Evolutionary conservation across 1,284 basidiomycete genomes (phyloP).

Genomic region (Rhodotorula mucilaginosa): DNA sequence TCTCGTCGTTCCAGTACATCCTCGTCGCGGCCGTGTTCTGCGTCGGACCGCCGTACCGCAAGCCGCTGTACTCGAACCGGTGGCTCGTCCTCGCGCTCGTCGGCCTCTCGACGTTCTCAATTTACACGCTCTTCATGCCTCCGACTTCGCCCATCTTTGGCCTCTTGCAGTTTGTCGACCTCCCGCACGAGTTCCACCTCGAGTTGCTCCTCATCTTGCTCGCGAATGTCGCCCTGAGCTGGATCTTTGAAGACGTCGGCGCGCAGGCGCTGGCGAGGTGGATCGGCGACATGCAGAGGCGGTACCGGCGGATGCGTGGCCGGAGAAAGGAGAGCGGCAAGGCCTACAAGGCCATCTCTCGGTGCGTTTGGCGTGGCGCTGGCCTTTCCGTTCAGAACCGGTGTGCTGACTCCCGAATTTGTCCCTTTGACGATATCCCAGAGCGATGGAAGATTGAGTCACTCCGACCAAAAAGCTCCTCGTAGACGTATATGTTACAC

Average conservation of each 20-base stretch:
- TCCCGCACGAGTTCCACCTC: constrained; percentile 69
- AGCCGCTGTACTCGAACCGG: constrained; percentile 91
- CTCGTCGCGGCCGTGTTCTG: constrained; percentile 94
- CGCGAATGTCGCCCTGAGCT: constrained; percentile 69
- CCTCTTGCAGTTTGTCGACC: constrained; percentile 72
- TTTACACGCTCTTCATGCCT: constrained; percentile 66
- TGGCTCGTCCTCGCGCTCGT: constrained; percentile 69
- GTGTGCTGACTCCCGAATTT: constrained; percentile 7
- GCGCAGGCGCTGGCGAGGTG: constrained; percentile 33
- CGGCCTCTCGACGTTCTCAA: constrained; percentile 66
- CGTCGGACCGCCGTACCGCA: constrained; percentile 94
- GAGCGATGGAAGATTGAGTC: constrained; percentile 15
- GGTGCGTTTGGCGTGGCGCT: constrained; percentile 50
- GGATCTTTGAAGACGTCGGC: constrained; percentile 64
- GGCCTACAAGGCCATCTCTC: constrained; percentile 56
- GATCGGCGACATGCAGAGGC: constrained; percentile 37
- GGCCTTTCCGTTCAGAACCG: too few species aligned
- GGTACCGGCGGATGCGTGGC: constrained; percentile 47
- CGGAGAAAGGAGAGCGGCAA: constrained; percentile 51
- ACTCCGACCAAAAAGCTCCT: too few species aligned
- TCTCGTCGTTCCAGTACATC: constrained; percentile 98
- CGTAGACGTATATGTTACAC: neutral
- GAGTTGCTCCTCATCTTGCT: constrained; percentile 68
- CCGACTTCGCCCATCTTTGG: constrained; percentile 64
- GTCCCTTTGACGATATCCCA: neutral